Conservation (phyloP, 164 flowering plant species). For the Nelumbo lutea region DNA sequence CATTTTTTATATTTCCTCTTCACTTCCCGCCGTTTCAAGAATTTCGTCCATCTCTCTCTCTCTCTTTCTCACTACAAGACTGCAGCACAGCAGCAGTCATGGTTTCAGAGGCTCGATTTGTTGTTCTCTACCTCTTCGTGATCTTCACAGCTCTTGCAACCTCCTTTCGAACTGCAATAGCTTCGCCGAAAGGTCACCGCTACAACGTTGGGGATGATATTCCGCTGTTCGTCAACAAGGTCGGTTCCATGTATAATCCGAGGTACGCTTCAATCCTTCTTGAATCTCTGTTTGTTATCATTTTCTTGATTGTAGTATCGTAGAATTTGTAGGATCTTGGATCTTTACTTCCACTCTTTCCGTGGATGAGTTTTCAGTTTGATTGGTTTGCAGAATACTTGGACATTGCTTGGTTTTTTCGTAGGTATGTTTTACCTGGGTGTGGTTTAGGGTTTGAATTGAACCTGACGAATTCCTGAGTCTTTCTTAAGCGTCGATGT, state of each 20-base stretch:
- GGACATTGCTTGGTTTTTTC: neutral
- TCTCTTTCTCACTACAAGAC: no score
- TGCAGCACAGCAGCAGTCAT: neutral
- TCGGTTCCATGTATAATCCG: slow-evolving; percentile 71
- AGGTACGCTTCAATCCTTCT: slow-evolving; percentile 32
- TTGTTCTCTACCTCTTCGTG: neutral
- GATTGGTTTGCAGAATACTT: neutral
- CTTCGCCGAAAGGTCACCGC: slow-evolving; percentile 29
- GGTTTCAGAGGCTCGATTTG: slow-evolving; percentile 4
- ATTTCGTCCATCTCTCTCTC: no score
- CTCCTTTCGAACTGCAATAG: slow-evolving; percentile 10
- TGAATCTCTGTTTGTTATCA: neutral
- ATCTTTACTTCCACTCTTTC: no score
- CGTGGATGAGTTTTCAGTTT: neutral
- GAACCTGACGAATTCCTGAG: neutral
- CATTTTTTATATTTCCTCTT: no score
- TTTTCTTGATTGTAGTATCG: slow-evolving; percentile 2
- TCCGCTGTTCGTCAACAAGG: slow-evolving; percentile 59
- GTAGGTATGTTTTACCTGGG: neutral
- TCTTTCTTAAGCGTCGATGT: no score
- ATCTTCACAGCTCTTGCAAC: slow-evolving; percentile 10
- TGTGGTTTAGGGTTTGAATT: neutral
- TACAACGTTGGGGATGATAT: slow-evolving; percentile 59
- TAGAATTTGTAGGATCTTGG: neutral
- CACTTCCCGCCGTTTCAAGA: no score